A percentile compares a stretch with the other conserved stretches of the same genome.
Conservation (phyloP, 1,139 yeast species). For the Debaryomyces sp. region DNA sequence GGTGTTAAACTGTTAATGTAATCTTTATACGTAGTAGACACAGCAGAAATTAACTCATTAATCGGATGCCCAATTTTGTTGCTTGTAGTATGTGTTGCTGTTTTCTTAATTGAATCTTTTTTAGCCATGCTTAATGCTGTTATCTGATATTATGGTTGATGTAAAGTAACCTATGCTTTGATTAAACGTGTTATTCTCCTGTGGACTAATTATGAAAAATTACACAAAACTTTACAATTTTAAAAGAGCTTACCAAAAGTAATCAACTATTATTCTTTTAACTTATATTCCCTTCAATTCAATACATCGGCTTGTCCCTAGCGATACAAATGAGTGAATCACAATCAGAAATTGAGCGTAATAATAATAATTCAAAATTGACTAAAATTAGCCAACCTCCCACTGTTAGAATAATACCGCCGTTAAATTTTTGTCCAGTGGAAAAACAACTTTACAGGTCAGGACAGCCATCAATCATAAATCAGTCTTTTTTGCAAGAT, state of each 20-base stretch:
- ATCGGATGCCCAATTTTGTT: conserved; percentile 16
- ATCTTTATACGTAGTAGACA: conserved; percentile 48
- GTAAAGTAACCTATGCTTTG: not conserved
- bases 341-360: not conserved
- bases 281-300: not conserved
- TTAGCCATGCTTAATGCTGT: conserved; percentile 34
- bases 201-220: conserved; percentile 2
- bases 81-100: conserved; percentile 17
- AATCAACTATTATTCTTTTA: not conserved
- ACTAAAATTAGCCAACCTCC: conserved; percentile 48
- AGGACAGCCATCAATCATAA: conserved; percentile 96
- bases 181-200: conserved; percentile 15
- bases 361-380: conserved; percentile 3
- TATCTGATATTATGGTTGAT: not conserved
- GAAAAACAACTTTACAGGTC: conserved; percentile 83
- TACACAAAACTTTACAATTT: conserved; percentile 4
- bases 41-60: conserved; percentile 51
- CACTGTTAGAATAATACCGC: conserved; percentile 77
- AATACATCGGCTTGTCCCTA: not conserved
- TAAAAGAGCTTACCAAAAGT: not conserved
- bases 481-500: conserved; percentile 79
- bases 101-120: conserved; percentile 35
- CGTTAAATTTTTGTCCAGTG: conserved; percentile 92
- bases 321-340: not conserved
- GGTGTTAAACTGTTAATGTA: conserved; percentile 49